Percentiles rank a stretch among this genome's conserved stretches.
phyloP scores from a whole-genome alignment of 2,329 filamentous ascomycete genomes.

The Chaetomiaceae sp. region DNA sequence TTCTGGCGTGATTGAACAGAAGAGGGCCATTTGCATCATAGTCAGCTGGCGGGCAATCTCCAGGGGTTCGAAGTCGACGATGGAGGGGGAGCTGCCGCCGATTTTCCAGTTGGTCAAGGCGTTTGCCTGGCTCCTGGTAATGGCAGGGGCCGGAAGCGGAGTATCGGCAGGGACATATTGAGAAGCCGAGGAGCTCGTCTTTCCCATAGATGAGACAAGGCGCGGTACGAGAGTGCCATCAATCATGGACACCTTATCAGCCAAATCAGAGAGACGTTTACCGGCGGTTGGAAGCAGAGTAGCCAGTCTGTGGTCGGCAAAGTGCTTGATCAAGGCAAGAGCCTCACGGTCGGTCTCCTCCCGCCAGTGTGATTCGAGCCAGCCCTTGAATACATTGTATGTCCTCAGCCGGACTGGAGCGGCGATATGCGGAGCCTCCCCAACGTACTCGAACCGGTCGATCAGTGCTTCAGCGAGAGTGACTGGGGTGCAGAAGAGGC shows the following conservation, averaged over 20 bases:
- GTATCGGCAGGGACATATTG: conserved; percentile 67
- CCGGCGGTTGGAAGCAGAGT: conserved; percentile 70
- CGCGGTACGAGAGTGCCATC: conserved; percentile 76
- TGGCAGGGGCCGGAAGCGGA: conserved; percentile 62
- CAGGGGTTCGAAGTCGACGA: conserved; percentile 86
- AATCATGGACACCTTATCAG: conserved; percentile 67
- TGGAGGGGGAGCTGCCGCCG: conserved; percentile 64
- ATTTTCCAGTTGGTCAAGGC: conserved; percentile 70
- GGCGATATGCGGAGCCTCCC: conserved; percentile 68
- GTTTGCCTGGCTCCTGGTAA: conserved; percentile 73
- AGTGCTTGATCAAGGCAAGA: conserved; percentile 69
- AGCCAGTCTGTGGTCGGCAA: conserved; percentile 70
- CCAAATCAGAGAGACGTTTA: conserved; percentile 73
- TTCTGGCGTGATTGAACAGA: conserved; percentile 86
- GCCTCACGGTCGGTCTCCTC: conserved; percentile 74
- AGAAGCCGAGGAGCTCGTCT: conserved; percentile 72
- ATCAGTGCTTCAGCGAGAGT: conserved; percentile 80
- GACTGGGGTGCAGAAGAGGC: conserved; percentile 78
- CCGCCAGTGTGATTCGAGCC: conserved; percentile 95
- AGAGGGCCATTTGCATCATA: conserved; percentile 84
- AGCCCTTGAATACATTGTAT: conserved; percentile 95
- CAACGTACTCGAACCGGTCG: conserved; percentile 88
- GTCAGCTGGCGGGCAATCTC: conserved; percentile 92
- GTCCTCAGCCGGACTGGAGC: conserved; percentile 81
- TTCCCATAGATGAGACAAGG: conserved; percentile 79